Percentiles rank a stretch among this genome's conserved stretches.
Conservation (phyloP, 164 flowering plant species). For the Akebia trifoliata region DNA sequence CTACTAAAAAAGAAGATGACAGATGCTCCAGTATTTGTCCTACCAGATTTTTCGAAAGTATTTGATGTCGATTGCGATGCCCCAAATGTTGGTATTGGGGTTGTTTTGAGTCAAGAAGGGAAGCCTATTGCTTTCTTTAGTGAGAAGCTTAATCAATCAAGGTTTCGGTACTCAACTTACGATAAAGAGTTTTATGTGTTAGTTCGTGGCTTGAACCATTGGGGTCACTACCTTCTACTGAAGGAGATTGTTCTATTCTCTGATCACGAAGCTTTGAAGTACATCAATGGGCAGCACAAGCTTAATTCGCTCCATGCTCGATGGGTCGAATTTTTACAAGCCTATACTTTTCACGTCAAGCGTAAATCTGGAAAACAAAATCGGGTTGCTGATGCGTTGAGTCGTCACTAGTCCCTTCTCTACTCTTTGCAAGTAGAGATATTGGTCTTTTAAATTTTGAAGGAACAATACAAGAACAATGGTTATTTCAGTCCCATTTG, state of each 20-base stretch:
- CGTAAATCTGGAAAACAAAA: slow-evolving; percentile 2
- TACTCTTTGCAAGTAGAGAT: background rate
- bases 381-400: slow-evolving; percentile 10
- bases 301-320: slow-evolving; percentile 3
- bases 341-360: background rate
- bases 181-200: slow-evolving; percentile 13
- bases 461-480: slow-evolving; percentile 9
- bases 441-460: slow-evolving; percentile 7
- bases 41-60: background rate
- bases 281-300: slow-evolving; percentile 3
- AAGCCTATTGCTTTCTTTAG: background rate
- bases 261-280: slow-evolving; percentile 10
- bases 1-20: background rate
- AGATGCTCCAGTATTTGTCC: background rate
- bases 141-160: background rate
- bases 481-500: background rate
- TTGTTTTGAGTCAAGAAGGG: background rate
- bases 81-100: background rate
- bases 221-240: slow-evolving; percentile 1
- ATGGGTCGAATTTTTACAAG: slow-evolving; percentile 10
- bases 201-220: slow-evolving; percentile 6
- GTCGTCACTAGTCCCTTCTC: background rate
- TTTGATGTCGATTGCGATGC: slow-evolving; percentile 8
- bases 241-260: background rate
- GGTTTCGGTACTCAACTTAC: slow-evolving; percentile 2